Evolutionary conservation across 176 grass and related monocot species (phyloP).

Genomic region (Carex littledalei): DNA sequence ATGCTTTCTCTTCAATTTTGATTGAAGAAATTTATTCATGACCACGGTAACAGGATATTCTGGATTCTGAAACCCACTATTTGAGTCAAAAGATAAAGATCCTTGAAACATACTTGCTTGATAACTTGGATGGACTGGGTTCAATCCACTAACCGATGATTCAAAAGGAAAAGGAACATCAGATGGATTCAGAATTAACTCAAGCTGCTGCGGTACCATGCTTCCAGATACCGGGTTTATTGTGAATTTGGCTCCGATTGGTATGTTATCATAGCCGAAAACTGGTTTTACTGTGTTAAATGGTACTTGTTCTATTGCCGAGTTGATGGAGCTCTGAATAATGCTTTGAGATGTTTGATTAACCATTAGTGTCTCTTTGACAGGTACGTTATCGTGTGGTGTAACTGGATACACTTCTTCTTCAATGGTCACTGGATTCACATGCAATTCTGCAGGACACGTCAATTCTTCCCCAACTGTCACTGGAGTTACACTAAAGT

Average conservation of each 20-base stretch:
- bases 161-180: constrained; percentile 46
- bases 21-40: constrained; percentile 30
- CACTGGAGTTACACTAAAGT: not conserved
- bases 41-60: constrained; percentile 50
- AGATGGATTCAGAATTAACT: constrained; percentile 46
- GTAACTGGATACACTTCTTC: not conserved
- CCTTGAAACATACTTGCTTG: constrained; percentile 66
- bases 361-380: not conserved
- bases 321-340: not conserved
- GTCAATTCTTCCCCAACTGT: not conserved
- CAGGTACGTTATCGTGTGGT: not conserved
- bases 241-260: not conserved
- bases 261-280: not conserved
- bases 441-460: not conserved
- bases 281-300: not conserved
- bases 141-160: constrained; percentile 25
- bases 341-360: constrained; percentile 7
- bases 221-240: constrained; percentile 23
- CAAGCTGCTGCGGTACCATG: constrained; percentile 37
- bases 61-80: constrained; percentile 8
- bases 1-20: constrained; percentile 28
- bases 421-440: not conserved
- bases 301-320: not conserved
- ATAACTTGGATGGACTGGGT: constrained; percentile 27
- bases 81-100: constrained; percentile 47